Conservation (phyloP, 345 rosid species). For the Raphanus sativus region DNA sequence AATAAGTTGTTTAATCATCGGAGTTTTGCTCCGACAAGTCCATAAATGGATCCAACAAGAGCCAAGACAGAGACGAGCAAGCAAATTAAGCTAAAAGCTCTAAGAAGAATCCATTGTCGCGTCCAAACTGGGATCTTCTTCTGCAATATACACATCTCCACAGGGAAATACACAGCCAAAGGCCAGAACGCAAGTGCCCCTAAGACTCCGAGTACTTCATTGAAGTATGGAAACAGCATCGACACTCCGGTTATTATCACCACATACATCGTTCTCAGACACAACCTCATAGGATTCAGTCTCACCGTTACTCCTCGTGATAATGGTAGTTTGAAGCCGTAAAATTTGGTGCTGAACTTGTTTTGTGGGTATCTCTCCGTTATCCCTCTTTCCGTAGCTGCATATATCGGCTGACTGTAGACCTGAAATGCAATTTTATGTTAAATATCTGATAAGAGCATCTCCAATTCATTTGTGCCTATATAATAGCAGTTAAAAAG, state of each 20-base stretch:
- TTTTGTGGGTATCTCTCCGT: slow-evolving; percentile 46
- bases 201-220: slow-evolving; percentile 68
- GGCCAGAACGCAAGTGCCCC: slow-evolving; percentile 87
- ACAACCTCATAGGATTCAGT: slow-evolving; percentile 32
- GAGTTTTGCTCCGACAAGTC: slow-evolving; percentile 53
- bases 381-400: slow-evolving; percentile 58
- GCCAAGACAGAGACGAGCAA: slow-evolving; percentile 46
- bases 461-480: no score
- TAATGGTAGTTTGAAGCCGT: slow-evolving; percentile 41
- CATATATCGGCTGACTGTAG: slow-evolving; percentile 66
- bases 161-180: slow-evolving; percentile 68
- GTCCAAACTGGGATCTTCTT: slow-evolving; percentile 56
- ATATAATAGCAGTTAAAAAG: no score
- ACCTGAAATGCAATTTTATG: slow-evolving; percentile 41
- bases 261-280: slow-evolving; percentile 51
- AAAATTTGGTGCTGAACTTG: slow-evolving; percentile 36
- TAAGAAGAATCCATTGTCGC: slow-evolving; percentile 53
- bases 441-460: not conserved
- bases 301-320: slow-evolving; percentile 31
- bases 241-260: slow-evolving; percentile 50
- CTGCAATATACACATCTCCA: slow-evolving; percentile 66
- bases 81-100: slow-evolving; percentile 44
- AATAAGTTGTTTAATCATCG: slow-evolving; percentile 16
- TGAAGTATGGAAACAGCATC: slow-evolving; percentile 76
- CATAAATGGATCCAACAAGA: slow-evolving; percentile 62